These are phyloP conservation scores for Cicer cuneatum DNA, from an alignment of 306 rosid species.

Conservation along the genomic window DNA sequence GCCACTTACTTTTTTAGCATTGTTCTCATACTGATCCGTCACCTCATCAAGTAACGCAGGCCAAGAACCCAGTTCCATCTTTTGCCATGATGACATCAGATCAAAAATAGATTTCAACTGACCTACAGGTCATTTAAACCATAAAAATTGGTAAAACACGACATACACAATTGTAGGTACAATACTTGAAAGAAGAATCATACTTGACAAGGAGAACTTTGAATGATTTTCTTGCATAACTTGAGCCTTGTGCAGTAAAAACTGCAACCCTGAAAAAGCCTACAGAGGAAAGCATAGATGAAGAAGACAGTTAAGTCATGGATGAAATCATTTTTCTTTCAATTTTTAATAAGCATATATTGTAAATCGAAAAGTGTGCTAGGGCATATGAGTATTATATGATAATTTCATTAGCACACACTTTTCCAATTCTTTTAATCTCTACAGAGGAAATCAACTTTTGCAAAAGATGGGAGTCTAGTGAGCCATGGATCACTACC, in stretches of 20 bases:
- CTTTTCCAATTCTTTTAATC: background rate
- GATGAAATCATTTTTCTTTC: background rate
- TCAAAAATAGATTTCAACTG: slow-evolving; percentile 61
- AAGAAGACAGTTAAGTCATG: background rate
- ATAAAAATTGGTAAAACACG: slow-evolving; percentile 35
- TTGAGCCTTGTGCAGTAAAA: slow-evolving; percentile 64
- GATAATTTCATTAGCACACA: slow-evolving; percentile 7
- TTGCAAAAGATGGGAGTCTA: slow-evolving; percentile 2
- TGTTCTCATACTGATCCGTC: slow-evolving; percentile 68
- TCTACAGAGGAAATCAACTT: slow-evolving; percentile 3
- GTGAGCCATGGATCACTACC: slow-evolving; percentile 52
- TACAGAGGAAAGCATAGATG: slow-evolving; percentile 45
- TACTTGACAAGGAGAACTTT: slow-evolving; percentile 65
- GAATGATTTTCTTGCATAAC: slow-evolving; percentile 71
- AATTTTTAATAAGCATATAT: background rate
- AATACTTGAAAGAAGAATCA: slow-evolving; percentile 25
- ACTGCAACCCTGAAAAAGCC: slow-evolving; percentile 89
- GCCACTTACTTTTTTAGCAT: slow-evolving; percentile 74
- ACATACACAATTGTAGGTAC: slow-evolving; percentile 16
- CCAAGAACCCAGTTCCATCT: slow-evolving; percentile 82
- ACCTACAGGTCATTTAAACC: slow-evolving; percentile 52
- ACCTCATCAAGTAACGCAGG: slow-evolving; percentile 84
- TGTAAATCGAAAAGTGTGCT: background rate
- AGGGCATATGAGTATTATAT: slow-evolving; percentile 13
- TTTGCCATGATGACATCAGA: slow-evolving; percentile 75